Evolutionary conservation across 2,329 filamentous ascomycete genomes (phyloP).

Genomic region (Talaromyces sp.): DNA sequence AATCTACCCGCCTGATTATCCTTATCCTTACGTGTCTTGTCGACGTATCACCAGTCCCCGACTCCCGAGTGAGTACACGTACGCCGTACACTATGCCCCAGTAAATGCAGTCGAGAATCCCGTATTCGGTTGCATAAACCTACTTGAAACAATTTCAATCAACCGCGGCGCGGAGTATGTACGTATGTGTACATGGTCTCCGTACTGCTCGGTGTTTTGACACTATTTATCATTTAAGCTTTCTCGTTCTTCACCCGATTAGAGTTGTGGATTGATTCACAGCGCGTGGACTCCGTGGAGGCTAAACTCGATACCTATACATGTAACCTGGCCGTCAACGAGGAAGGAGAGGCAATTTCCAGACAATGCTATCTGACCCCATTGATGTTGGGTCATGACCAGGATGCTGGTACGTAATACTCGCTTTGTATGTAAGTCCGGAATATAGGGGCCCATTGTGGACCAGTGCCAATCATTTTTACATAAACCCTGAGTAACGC

Average conservation of each 20-base stretch:
- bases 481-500: not conserved
- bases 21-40: not conserved
- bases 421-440: not conserved
- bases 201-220: too few relatives aligned
- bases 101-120: not conserved
- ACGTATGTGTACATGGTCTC: not conserved
- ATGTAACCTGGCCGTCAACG: not conserved
- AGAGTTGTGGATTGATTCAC: conserved; percentile 11
- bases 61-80: not conserved
- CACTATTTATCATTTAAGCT: not conserved
- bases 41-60: not conserved
- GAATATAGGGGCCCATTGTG: not conserved
- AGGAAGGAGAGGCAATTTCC: not conserved
- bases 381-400: not conserved
- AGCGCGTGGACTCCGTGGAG: not conserved
- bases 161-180: not conserved
- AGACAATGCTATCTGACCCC: not conserved
- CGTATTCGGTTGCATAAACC: conserved; percentile 1
- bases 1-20: not conserved
- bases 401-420: not conserved
- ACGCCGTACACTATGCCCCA: not conserved
- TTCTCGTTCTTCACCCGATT: not conserved
- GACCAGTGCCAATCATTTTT: not conserved
- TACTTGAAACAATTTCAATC: not conserved
- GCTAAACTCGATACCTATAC: conserved; percentile 6